A percentile compares a stretch with the other conserved stretches of the same genome.
phyloP scores from a whole-genome alignment of 208 protist genomes.

The Trypanosoma platydactyli region DNA sequence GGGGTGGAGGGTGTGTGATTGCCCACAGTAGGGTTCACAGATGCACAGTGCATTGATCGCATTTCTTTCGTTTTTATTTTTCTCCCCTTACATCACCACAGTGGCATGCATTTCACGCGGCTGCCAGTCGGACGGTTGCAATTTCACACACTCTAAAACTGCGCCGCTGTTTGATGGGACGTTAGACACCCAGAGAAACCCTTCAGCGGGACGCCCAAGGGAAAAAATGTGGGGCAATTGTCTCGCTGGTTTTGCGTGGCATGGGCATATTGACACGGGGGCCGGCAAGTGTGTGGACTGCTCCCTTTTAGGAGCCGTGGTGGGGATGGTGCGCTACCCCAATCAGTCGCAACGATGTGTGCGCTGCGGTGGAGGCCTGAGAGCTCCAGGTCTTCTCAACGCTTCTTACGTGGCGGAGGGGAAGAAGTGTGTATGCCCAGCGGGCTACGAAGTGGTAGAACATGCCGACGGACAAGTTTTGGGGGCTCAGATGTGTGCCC shows the following conservation, averaged over 20 bases:
- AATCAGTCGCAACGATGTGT: constrained; percentile 33
- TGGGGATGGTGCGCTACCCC: constrained; percentile 10
- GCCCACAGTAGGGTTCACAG: constrained; percentile 22
- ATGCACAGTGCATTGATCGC: constrained; percentile 73
- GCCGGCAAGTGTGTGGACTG: constrained; percentile 19
- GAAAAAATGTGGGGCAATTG: neutral
- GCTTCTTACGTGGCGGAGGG: constrained; percentile 3
- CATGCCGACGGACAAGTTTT: constrained; percentile 4
- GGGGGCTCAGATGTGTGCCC: constrained; percentile 12
- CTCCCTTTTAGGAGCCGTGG: neutral
- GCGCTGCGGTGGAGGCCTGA: constrained; percentile 13
- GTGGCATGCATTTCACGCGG: no score
- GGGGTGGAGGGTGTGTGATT: no score
- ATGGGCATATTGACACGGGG: neutral
- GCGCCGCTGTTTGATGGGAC: no score
- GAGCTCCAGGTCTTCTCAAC: constrained; percentile 1
- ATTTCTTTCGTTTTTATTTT: constrained; percentile 61
- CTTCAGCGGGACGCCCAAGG: no score
- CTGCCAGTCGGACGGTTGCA: no score
- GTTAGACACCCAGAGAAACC: no score
- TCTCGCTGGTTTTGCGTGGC: constrained; percentile 3
- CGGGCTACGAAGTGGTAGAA: constrained; percentile 12
- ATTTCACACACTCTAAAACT: no score
- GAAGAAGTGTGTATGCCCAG: constrained; percentile 15
- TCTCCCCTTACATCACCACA: no score